A percentile compares a stretch with the other conserved stretches of the same genome.
Conservation (phyloP, 169 alveolate genomes). For the Plasmodium berghei region DNA sequence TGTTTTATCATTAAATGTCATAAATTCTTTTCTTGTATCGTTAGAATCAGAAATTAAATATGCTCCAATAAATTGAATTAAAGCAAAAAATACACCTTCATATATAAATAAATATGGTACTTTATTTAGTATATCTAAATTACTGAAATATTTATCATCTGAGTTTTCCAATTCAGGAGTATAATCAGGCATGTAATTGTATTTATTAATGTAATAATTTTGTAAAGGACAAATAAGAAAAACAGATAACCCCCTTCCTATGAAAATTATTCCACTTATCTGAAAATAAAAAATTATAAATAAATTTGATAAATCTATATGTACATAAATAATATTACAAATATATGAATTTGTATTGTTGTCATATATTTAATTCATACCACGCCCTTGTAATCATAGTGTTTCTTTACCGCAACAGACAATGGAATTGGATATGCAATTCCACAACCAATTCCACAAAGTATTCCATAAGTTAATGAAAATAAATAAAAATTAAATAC, state of each 20-base stretch:
- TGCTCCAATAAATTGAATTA: conserved; percentile 62
- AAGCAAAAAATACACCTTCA: conserved; percentile 64
- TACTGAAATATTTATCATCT: conserved; percentile 61
- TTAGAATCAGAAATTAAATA: conserved; percentile 41
- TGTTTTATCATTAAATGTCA: conserved; percentile 38
- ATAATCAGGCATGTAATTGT: conserved; percentile 69
- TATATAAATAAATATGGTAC: conserved; percentile 67
- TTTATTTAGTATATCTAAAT: conserved; percentile 44
- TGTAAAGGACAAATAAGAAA: conserved; percentile 54
- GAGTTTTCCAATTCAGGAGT: conserved; percentile 49
- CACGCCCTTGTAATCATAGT: conserved; percentile 71
- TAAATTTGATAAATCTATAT: neutral
- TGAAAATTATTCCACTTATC: conserved; percentile 67
- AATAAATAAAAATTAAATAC: conserved; percentile 63
- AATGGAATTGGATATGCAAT: conserved; percentile 75
- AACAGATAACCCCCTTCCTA: conserved; percentile 65
- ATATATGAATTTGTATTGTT: neutral
- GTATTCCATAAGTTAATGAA: conserved; percentile 72
- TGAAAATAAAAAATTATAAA: neutral
- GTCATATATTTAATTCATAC: conserved; percentile 7
- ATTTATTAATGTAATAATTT: conserved; percentile 47
- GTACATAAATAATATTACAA: too few relatives aligned
- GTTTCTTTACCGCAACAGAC: conserved; percentile 71
- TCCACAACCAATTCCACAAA: conserved; percentile 77
- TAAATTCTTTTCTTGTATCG: conserved; percentile 39